Percentiles rank a stretch among this genome's conserved stretches.
Conservation (phyloP, 805 yeast genomes). For the Saccharomycopsis javanensis region DNA sequence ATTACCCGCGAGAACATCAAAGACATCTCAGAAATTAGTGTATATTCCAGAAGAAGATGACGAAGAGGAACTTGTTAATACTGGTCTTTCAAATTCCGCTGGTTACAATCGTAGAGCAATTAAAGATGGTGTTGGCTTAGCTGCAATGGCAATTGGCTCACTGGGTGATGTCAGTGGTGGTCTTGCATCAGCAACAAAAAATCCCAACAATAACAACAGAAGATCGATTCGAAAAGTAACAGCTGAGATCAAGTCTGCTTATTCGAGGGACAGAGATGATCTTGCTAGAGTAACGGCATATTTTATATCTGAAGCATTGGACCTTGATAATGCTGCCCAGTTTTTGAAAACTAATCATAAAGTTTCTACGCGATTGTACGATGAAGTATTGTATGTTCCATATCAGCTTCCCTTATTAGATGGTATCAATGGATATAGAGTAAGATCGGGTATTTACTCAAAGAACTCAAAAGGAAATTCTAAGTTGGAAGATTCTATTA, state of each 20-base stretch:
- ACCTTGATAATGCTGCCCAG: slow-evolving; percentile 49
- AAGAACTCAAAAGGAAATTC: slow-evolving; percentile 33
- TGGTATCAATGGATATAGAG: slow-evolving; percentile 69
- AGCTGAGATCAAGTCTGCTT: slow-evolving; percentile 48
- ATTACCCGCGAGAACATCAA: slow-evolving; percentile 69
- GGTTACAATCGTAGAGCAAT: neutral
- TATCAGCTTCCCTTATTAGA: slow-evolving; percentile 80
- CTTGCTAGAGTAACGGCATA: slow-evolving; percentile 87
- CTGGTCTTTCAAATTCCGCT: neutral
- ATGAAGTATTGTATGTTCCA: slow-evolving; percentile 88
- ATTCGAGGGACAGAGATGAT: slow-evolving; percentile 38
- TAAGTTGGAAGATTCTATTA: slow-evolving; percentile 64
- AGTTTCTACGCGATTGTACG: slow-evolving; percentile 79
- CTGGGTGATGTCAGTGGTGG: neutral
- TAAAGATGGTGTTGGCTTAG: too few relatives aligned
- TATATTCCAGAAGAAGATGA: slow-evolving; percentile 58
- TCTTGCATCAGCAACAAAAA: neutral
- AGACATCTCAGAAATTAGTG: slow-evolving; percentile 77
- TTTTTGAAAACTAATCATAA: slow-evolving; percentile 65
- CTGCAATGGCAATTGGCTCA: too few relatives aligned
- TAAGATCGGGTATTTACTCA: slow-evolving; percentile 49
- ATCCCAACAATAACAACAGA: neutral
- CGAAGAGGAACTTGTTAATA: slow-evolving; percentile 22
- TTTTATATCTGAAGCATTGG: slow-evolving; percentile 74
- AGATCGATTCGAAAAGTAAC: slow-evolving; percentile 21